Evolutionary conservation across 352 stramenopile genomes (phyloP), one percentile per base, ranked within the genome.

Genomic region (Blastocystis sp.): DNA sequence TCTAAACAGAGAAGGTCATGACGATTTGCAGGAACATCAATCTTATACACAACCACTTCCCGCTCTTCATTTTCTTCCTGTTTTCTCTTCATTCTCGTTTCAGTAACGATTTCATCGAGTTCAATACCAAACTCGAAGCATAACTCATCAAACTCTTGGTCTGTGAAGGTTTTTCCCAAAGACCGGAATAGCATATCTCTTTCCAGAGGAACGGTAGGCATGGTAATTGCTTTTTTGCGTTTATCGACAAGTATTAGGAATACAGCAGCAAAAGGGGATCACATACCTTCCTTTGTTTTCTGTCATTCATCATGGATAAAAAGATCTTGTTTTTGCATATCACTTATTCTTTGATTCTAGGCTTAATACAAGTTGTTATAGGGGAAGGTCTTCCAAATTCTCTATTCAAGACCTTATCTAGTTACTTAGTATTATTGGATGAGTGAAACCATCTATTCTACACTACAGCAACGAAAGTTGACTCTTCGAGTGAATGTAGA

Each of bases 41-140:
- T 99, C 92, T 99, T 99, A 94, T 99, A 99, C 66, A 99, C 93
- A 48, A 99, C 94, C 56, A 94, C 94, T 76, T 96, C 94, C 51
- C 59, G 53, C 35, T 90, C 53, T 48, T 79, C 58, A 54, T 48
- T 48, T 2, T 37, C 89, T 30, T 73, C 53, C 92, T 92, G 90
- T 94, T 92, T 81, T 94, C 92, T 15, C 66, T 89, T 89, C 78
- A 89, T 89, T 19, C 66, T 48, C 13, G 90, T 91, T 89, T 97
- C 94, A 3, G 92, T 94, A 13, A 94, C 95, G 54, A 97, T 93
- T 89, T 97, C 95, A 89, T 98, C 95, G 84, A 99, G 92, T 91
- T 99, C 97, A 87, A 99, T 98, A 78, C 97, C 97, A 91, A 99
- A 99, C 93, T 99, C 97, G 92, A 99, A 99, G 92, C 97, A 99